Evolutionary conservation across 208 protist species (phyloP).

Genomic region (Naegleria gruberi): DNA sequence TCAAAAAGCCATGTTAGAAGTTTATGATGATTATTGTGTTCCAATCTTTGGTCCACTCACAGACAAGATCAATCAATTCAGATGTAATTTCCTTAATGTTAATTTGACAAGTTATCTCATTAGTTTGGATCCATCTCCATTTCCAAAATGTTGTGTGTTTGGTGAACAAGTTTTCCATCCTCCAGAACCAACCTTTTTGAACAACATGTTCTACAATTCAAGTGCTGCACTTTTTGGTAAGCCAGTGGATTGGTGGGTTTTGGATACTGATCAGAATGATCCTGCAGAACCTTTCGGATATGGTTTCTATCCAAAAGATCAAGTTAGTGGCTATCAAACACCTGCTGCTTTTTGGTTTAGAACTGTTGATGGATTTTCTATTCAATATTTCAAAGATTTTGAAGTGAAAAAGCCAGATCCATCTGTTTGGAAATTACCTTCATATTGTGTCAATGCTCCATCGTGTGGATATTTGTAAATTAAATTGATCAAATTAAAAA

Average conservation of each 20-base stretch:
- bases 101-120: not conserved
- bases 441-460: not conserved
- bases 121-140: not conserved
- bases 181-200: not conserved
- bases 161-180: not conserved
- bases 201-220: not conserved
- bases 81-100: not conserved
- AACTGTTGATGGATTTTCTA: not conserved
- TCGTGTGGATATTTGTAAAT: not conserved
- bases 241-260: not conserved
- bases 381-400: not conserved
- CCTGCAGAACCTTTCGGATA: not conserved
- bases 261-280: not conserved
- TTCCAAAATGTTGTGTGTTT: not conserved
- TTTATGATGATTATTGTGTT: not conserved
- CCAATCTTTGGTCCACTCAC: not conserved
- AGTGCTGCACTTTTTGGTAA: not conserved
- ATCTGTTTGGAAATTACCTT: not conserved
- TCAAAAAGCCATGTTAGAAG: not conserved
- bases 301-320: not conserved
- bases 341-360: not conserved
- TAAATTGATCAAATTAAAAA: no score
- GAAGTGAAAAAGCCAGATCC: not conserved
- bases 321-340: not conserved
- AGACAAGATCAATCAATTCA: not conserved